Evolutionary conservation across 345 rosid genomes (phyloP), one percentile per base, ranked within the genome.

Genomic region (Aquilaria sinensis): DNA sequence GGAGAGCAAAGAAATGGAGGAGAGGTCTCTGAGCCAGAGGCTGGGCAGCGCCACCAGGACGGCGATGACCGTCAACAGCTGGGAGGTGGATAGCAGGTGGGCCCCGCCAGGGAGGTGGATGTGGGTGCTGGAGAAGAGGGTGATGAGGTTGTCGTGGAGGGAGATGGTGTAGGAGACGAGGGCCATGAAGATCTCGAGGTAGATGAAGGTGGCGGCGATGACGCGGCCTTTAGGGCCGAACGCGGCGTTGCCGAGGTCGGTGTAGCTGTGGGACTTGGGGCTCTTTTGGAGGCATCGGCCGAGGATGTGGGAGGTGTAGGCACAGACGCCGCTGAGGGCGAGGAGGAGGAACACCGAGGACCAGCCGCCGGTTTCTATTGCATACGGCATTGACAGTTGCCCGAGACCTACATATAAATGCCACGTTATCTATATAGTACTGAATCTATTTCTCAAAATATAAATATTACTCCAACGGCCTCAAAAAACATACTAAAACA

Each of bases 91-190:
- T 32, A 85, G 61, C 3, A 62, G 61, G 7, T 64, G 45, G 76
- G 64, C 70, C 8, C 43, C 3, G 4, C 43, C 43, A 12, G 66
- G 67, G 47, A 72, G 12, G 15, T 70, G 10, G 1, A 75, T 9
- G 16, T 13, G 34, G 1, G 69, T 68, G 54, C 85, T 81, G 3
- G 77, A 47, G 64, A 85, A 85, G 41, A 80, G 85, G 12, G 73
- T 76, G 12, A 12, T 14, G 12, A 89, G 61, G 75, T 89, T 89
- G 75, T 89, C 96, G 64, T 89, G 94, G 47, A 89, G 94, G 4
- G 89, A 80, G 66, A 89, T 89, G 46, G 96, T 89, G 79, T 85
- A 89, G 47, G 91, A 85, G 10, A 87, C 86, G 32, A 87, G 85
- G 51, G 85, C 80, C 96, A 89, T 83, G 86, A 89, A 87, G 33